Percentiles rank a stretch among this genome's conserved stretches.
Evolutionary conservation across 768 basidiomycete species (phyloP).

Genomic region (Pleurotus cornucopiae): DNA sequence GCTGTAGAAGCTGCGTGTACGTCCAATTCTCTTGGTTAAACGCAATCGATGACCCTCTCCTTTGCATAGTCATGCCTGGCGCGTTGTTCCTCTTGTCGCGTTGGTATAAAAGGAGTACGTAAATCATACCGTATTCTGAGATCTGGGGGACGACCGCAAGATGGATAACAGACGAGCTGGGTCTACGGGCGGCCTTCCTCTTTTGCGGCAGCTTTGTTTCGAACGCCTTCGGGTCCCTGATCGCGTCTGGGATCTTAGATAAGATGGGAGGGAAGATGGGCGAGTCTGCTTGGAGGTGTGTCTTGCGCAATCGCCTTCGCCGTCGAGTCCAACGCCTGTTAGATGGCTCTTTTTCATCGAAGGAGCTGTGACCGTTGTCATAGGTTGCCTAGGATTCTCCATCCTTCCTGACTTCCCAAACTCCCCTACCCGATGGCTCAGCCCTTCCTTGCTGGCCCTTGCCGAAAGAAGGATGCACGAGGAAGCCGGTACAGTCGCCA

Average conservation of each 20-base stretch:
- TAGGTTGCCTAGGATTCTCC: conserved; percentile 40
- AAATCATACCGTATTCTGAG: neutral
- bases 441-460: conserved; percentile 48
- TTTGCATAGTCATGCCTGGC: conserved; percentile 27
- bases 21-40: neutral
- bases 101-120: conserved; percentile 42
- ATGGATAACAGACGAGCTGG: conserved; percentile 26
- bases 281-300: conserved; percentile 47
- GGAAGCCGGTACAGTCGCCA: conserved; percentile 32
- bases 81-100: conserved; percentile 28
- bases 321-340: neutral
- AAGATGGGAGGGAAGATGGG: conserved; percentile 46
- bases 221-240: conserved; percentile 50
- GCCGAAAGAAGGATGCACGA: conserved; percentile 61
- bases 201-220: conserved; percentile 46
- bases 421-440: conserved; percentile 46
- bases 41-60: neutral
- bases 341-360: conserved; percentile 49
- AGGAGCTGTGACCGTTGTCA: conserved; percentile 37
- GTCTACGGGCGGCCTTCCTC: conserved; percentile 38
- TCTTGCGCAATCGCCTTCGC: neutral
- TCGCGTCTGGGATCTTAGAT: conserved; percentile 44
- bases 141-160: no score
- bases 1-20: conserved; percentile 45
- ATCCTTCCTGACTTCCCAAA: conserved; percentile 47